Percentiles rank a stretch among this genome's conserved stretches.
phyloP scores from a whole-genome alignment of 2,329 filamentous ascomycete species.

The Ascochyta rabiei region DNA sequence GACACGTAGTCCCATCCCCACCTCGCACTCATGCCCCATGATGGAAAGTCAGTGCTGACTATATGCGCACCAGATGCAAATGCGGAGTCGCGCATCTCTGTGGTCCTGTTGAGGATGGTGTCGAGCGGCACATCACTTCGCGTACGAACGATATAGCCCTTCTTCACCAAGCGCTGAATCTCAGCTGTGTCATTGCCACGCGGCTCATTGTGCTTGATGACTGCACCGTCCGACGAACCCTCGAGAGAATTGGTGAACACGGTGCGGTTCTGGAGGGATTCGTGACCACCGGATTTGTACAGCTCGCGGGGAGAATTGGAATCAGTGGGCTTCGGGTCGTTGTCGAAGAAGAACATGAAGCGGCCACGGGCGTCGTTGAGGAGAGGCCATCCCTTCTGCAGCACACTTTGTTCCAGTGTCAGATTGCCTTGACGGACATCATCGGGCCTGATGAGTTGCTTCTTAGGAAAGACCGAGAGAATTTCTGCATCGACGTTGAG shows the following conservation, averaged over 20 bases:
- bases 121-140: conserved; percentile 55
- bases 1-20: conserved; percentile 57
- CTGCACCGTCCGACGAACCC: conserved; percentile 54
- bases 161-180: conserved; percentile 54
- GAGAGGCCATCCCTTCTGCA: conserved; percentile 57
- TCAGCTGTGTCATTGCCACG: conserved; percentile 43
- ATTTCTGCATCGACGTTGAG: conserved; percentile 57
- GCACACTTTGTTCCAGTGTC: conserved; percentile 55
- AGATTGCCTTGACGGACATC: conserved; percentile 51
- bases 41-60: conserved; percentile 58
- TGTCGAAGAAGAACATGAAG: conserved; percentile 60
- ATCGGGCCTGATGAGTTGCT: conserved; percentile 56
- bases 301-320: conserved; percentile 43
- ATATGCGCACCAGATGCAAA: conserved; percentile 57
- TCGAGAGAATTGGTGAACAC: conserved; percentile 58
- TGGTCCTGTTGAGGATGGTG: conserved; percentile 51
- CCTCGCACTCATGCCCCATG: conserved; percentile 54
- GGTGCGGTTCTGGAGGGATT: conserved; percentile 52
- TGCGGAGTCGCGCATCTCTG: conserved; percentile 52
- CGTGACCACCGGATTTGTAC: conserved; percentile 47
- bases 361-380: conserved; percentile 53
- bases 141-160: conserved; percentile 58
- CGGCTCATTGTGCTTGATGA: conserved; percentile 59
- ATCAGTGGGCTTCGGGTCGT: conserved; percentile 47
- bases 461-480: conserved; percentile 49